These are phyloP conservation scores for Dipodascopsis tothii DNA, from an alignment of 805 yeast genomes.

Conservation along the genomic window DNA sequence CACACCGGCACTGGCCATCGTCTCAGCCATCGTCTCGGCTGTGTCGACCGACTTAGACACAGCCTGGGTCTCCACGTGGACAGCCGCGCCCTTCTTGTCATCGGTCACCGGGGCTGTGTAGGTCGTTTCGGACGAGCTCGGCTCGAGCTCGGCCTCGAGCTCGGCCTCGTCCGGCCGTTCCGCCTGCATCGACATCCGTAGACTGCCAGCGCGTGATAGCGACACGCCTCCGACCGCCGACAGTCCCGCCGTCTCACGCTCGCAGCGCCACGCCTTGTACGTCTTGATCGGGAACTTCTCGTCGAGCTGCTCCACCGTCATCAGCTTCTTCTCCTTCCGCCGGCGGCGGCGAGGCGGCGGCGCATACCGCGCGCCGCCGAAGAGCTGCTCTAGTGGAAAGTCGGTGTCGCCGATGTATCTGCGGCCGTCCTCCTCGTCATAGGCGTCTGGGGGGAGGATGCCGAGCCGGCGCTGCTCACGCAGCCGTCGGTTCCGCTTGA, in stretches of 20 bases:
- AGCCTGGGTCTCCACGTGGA: background rate
- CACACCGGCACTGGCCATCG: background rate
- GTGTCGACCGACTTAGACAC: background rate
- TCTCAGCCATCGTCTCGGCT: background rate
- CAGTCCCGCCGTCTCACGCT: conserved; percentile 23
- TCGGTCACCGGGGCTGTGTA: background rate
- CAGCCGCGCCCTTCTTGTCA: background rate
- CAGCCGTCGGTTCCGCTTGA: conserved; percentile 25
- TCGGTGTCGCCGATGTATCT: background rate
- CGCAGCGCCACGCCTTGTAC: conserved; percentile 29
- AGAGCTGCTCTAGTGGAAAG: too few relatives aligned
- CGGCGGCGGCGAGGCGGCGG: conserved; percentile 22
- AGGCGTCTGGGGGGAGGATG: conserved; percentile 3
- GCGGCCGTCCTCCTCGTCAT: conserved; percentile 2
- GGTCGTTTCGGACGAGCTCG: background rate
- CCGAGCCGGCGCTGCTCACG: conserved; percentile 7
- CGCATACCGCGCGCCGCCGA: conserved; percentile 4
- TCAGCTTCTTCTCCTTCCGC: conserved; percentile 25
- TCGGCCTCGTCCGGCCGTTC: background rate
- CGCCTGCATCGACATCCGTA: background rate
- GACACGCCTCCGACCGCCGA: conserved; percentile 17
- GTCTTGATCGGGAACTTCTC: conserved; percentile 29
- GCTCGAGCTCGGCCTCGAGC: background rate
- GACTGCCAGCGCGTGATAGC: too few relatives aligned
- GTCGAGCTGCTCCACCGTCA: conserved; percentile 28